Evolutionary conservation across 202 grass and related monocot genomes (phyloP).

Genomic region (Cymbopogon flexuosus): DNA sequence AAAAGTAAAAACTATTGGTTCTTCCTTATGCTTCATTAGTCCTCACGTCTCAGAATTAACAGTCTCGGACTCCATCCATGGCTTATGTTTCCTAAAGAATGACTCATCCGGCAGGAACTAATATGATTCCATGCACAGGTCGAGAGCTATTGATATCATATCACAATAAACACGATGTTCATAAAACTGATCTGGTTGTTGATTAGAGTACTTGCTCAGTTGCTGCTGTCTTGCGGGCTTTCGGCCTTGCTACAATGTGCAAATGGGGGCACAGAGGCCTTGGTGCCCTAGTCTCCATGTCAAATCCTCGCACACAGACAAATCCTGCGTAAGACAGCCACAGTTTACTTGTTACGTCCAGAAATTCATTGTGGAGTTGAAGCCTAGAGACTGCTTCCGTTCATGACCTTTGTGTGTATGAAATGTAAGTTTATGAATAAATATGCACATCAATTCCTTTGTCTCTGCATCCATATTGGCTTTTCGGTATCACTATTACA

Average conservation of each 20-base stretch:
- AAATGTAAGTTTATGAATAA: constrained; percentile 13
- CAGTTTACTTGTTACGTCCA: not conserved
- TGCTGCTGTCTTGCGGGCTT: not conserved
- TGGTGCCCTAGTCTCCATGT: constrained; percentile 45
- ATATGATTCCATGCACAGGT: constrained; percentile 24
- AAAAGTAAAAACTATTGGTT: constrained; percentile 7
- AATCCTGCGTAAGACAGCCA: constrained; percentile 41
- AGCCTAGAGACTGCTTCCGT: not conserved
- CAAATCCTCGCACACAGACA: constrained; percentile 59
- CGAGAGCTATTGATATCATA: constrained; percentile 27
- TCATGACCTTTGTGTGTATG: not conserved
- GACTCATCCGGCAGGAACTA: constrained; percentile 27
- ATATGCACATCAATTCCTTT: not conserved
- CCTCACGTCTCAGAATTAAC: constrained; percentile 17
- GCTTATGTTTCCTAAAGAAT: constrained; percentile 19
- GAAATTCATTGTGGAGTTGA: constrained; percentile 14
- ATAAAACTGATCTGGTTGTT: constrained; percentile 14
- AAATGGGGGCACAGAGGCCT: constrained; percentile 53
- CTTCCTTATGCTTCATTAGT: constrained; percentile 26
- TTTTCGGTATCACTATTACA: not conserved
- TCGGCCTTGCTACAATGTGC: constrained; percentile 51
- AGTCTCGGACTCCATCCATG: constrained; percentile 35
- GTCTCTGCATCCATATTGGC: not conserved
- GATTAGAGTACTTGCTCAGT: constrained; percentile 14
- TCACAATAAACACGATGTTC: constrained; percentile 9